Conservation (phyloP, 257 asterid genomes). For the Solanum paucissectum region DNA sequence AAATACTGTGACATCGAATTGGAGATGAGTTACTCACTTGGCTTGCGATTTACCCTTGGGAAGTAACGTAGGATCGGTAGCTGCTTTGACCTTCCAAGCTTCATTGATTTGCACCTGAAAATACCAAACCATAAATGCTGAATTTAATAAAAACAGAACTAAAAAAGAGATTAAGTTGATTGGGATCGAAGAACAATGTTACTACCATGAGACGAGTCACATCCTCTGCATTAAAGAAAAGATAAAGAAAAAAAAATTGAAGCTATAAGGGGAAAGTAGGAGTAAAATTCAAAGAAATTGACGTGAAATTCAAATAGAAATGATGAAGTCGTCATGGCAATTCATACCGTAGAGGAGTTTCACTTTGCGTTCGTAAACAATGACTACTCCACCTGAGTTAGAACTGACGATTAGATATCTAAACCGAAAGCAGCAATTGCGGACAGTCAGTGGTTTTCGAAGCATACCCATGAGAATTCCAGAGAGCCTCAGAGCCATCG, state of each 20-base stretch:
- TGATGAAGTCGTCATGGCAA: not conserved
- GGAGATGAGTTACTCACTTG: conserved; percentile 40
- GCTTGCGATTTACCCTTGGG: conserved; percentile 68
- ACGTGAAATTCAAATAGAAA: not conserved
- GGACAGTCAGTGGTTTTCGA: not conserved
- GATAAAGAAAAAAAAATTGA: not conserved
- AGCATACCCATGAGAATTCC: conserved; percentile 89
- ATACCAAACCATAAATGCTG: not conserved
- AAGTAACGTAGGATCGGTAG: conserved; percentile 54
- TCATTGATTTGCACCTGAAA: conserved; percentile 76
- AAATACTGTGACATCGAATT: not conserved
- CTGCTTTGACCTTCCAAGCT: conserved; percentile 76
- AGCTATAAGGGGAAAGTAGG: not conserved
- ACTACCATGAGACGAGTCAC: conserved; percentile 83
- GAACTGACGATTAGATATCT: not conserved
- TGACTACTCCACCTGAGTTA: conserved; percentile 79
- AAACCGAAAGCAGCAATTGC: not conserved
- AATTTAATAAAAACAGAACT: not conserved
- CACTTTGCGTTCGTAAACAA: conserved; percentile 89
- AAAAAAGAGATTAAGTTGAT: not conserved
- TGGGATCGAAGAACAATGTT: not conserved
- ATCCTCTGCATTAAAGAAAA: conserved; percentile 48
- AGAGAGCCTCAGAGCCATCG: conserved; percentile 95
- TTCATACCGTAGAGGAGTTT: conserved; percentile 68
- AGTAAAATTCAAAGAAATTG: not conserved